Evolutionary conservation across 1,139 yeast genomes (phyloP).

Genomic region (Zygoascus sp.): DNA sequence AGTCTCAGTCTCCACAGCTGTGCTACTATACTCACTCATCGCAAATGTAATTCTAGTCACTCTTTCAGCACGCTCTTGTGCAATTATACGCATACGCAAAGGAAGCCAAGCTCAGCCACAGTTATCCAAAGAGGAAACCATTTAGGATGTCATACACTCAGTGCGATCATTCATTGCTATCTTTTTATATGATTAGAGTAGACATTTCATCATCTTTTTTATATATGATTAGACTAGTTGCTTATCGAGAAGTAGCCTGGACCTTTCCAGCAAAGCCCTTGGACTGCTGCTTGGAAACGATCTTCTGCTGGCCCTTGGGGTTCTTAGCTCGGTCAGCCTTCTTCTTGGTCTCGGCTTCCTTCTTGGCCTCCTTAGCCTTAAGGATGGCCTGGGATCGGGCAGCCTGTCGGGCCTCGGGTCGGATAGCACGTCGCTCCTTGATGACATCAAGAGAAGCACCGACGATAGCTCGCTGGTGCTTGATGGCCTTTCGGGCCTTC

Average conservation of each 20-base stretch:
- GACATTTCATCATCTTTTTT: conserved; percentile 8
- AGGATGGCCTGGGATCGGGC: conserved; percentile 88
- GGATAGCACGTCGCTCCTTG: conserved; percentile 93
- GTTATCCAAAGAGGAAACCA: no score
- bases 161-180: conserved; percentile 7
- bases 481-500: conserved; percentile 96
- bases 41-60: no score
- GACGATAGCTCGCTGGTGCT: conserved; percentile 98
- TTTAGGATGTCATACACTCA: background rate
- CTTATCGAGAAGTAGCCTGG: conserved; percentile 93
- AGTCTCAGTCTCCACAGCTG: no score
- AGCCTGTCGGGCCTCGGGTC: conserved; percentile 98
- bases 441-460: conserved; percentile 99
- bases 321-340: conserved; percentile 93
- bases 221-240: background rate
- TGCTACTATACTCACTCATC: no score
- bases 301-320: conserved; percentile 87
- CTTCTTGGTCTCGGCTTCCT: conserved; percentile 89
- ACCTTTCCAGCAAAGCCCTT: conserved; percentile 53
- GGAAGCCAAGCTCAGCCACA: no score
- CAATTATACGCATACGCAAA: no score
- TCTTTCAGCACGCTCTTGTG: no score
- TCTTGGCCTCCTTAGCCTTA: conserved; percentile 94
- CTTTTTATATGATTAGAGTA: background rate
- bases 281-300: conserved; percentile 41